Evolutionary conservation across 257 asterid species (phyloP), one percentile per base, ranked within the genome.

Genomic region (Scutellaria minor): DNA sequence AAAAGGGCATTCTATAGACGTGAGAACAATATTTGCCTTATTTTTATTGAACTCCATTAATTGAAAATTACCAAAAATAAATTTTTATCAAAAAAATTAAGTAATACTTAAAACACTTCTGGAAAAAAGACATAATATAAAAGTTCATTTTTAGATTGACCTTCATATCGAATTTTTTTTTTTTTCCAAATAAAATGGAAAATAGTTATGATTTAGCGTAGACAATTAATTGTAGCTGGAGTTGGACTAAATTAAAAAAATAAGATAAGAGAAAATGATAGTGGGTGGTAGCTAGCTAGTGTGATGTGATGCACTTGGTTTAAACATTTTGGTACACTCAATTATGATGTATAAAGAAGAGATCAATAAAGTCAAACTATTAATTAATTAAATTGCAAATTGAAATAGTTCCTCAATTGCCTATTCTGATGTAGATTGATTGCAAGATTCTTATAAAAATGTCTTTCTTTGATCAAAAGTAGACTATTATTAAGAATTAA

Each of bases 331-430:
- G 22, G 31, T 52, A 27, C 54, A 51, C 63, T 40, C 53, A 64
- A 53, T 61, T 12, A 45, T 61, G 48, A 24, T 42, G 24, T 41
- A 64, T 42, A 14, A 13, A 45, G 0, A 35, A 11, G 44, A 41
- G 42, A 76, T 68, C 46, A 61, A 24, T 24, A 24, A 61, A 59
- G 76, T 62, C 76, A 76, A 68, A 65, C 80, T 9, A 53, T 48
- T 27, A 67, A 61, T 31, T 31, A 31, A 31, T 31, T 24, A 24
- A 24, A 52, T 67, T 69, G 48, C 65, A 68, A 60, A 61, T 68
- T 44, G 46, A 39, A 62, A 63, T 9, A 31, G 54, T 31, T 51
- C 24, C 24, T 9, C 20, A 51, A 7, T 27, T 68, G 64, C 75
- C n/a, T 52, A 35, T 27, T 53, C 52, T 27, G n/a, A 13, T 46